A percentile compares a stretch with the other conserved stretches of the same genome.
phyloP scores from a whole-genome alignment of 495 filamentous ascomycete genomes.

The Monascus purpureus region DNA sequence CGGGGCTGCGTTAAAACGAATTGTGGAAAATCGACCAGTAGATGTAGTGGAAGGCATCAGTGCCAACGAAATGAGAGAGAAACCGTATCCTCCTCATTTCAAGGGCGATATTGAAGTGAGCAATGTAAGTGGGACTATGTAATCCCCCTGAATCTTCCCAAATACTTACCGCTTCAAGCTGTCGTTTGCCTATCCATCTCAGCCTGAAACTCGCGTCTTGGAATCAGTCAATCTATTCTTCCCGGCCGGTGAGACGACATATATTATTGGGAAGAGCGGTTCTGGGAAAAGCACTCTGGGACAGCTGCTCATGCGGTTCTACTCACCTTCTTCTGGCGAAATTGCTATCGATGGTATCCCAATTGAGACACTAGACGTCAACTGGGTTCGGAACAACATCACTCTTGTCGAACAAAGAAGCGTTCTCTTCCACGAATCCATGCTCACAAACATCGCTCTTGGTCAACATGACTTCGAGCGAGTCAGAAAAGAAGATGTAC shows the following conservation, averaged over 20 bases:
- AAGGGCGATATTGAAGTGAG: slow-evolving; percentile 55
- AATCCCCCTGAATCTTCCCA: not conserved
- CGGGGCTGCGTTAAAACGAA: slow-evolving; percentile 39
- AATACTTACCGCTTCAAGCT: slow-evolving; percentile 34
- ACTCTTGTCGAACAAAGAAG: slow-evolving; percentile 76
- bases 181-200: slow-evolving; percentile 73
- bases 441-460: slow-evolving; percentile 70
- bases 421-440: slow-evolving; percentile 70
- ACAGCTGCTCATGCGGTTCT: slow-evolving; percentile 66
- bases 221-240: slow-evolving; percentile 51
- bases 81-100: slow-evolving; percentile 24
- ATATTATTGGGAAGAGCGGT: slow-evolving; percentile 75
- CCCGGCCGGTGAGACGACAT: slow-evolving; percentile 57
- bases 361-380: slow-evolving; percentile 45
- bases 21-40: slow-evolving; percentile 19
- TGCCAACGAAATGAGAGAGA: slow-evolving; percentile 9
- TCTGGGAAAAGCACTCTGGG: slow-evolving; percentile 88
- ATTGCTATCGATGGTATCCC: slow-evolving; percentile 55
- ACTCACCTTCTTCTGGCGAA: slow-evolving; percentile 48
- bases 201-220: slow-evolving; percentile 48
- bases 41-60: slow-evolving; percentile 11
- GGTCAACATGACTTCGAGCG: slow-evolving; percentile 38
- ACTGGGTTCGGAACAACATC: slow-evolving; percentile 68
- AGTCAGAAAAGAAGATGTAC: slow-evolving; percentile 40
- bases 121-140: slow-evolving; percentile 43